phyloP scores from a whole-genome alignment of 2,329 filamentous ascomycete genomes.

The Raffaelea ambrosiae region DNA sequence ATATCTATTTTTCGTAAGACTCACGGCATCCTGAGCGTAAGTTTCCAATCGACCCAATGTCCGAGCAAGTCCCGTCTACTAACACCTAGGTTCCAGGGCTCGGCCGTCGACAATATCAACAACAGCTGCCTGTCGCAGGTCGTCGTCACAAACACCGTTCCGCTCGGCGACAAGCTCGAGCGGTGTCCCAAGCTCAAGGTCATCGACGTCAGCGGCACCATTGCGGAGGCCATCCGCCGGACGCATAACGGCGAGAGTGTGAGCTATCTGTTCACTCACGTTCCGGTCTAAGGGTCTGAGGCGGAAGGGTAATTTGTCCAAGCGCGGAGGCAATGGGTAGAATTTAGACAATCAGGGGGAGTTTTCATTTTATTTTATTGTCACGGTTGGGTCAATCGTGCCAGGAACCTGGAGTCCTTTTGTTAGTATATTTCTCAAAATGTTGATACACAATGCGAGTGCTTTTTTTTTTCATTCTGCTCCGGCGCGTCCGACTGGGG shows the following conservation, averaged over 20 bases:
- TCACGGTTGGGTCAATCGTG: no score
- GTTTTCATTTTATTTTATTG: background rate
- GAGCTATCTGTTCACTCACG: slow-evolving; percentile 61
- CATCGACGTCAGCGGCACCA: slow-evolving; percentile 83
- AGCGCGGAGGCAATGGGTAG: background rate
- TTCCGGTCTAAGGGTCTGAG: slow-evolving; percentile 35
- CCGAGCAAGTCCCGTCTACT: background rate
- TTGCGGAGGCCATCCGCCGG: slow-evolving; percentile 60
- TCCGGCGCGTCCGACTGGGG: no score
- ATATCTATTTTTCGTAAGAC: slow-evolving; percentile 6
- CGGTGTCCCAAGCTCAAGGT: slow-evolving; percentile 72
- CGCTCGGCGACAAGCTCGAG: slow-evolving; percentile 67
- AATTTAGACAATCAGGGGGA: background rate
- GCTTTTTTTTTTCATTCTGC: no score
- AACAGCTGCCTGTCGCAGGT: slow-evolving; percentile 66
- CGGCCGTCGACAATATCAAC: slow-evolving; percentile 81
- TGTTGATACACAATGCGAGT: no score
- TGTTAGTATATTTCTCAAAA: no score
- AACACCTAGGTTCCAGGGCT: slow-evolving; percentile 76
- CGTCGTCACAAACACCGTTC: slow-evolving; percentile 87
- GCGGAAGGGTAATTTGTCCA: no score
- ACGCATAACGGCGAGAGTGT: slow-evolving; percentile 60
- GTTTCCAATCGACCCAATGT: background rate
- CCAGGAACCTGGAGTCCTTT: no score
- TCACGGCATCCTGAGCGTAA: slow-evolving; percentile 14